Evolutionary conservation across 768 basidiomycete species (phyloP).

Genomic region (Royoungia palumana): DNA sequence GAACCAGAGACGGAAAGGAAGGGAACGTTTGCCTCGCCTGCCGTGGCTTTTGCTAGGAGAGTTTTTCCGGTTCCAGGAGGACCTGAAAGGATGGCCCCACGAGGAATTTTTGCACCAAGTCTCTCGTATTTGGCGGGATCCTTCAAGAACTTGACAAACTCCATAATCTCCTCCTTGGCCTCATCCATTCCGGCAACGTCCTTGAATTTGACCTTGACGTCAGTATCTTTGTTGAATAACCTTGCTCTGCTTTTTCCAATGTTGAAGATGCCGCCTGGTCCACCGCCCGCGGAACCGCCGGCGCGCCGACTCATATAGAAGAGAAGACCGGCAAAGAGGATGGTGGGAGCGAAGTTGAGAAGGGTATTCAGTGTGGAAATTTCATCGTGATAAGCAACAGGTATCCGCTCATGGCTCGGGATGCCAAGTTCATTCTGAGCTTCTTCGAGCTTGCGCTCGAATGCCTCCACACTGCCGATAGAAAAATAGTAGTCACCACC

Average conservation of each 20-base stretch:
- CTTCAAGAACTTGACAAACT: conserved; percentile 98
- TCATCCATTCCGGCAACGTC: conserved; percentile 99
- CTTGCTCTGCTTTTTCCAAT: conserved; percentile 95
- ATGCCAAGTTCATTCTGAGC: conserved; percentile 92
- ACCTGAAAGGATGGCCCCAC: conserved; percentile 91
- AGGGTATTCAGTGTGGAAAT: conserved; percentile 78
- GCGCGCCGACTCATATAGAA: conserved; percentile 83
- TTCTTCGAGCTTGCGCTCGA: conserved; percentile 92
- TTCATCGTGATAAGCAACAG: conserved; percentile 96
- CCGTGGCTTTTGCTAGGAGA: conserved; percentile 95
- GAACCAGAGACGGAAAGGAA: conserved; percentile 99
- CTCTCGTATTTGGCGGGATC: conserved; percentile 93
- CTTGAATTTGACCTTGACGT: conserved; percentile 89
- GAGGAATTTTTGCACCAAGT: conserved; percentile 96
- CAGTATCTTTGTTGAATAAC: conserved; percentile 96
- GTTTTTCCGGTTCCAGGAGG: conserved; percentile 99
- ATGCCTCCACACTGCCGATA: conserved; percentile 95
- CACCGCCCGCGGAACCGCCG: conserved; percentile 52
- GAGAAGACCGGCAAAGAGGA: conserved; percentile 86
- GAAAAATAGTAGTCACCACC: conserved; percentile 86
- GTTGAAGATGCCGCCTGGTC: conserved; percentile 89
- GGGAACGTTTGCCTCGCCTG: conserved; percentile 95
- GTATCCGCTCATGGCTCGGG: conserved; percentile 88
- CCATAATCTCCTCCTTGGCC: conserved; percentile 99
- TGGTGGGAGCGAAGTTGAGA: conserved; percentile 91